Conservation (phyloP, 495 filamentous ascomycete species). For the Choiromyces venosus region DNA sequence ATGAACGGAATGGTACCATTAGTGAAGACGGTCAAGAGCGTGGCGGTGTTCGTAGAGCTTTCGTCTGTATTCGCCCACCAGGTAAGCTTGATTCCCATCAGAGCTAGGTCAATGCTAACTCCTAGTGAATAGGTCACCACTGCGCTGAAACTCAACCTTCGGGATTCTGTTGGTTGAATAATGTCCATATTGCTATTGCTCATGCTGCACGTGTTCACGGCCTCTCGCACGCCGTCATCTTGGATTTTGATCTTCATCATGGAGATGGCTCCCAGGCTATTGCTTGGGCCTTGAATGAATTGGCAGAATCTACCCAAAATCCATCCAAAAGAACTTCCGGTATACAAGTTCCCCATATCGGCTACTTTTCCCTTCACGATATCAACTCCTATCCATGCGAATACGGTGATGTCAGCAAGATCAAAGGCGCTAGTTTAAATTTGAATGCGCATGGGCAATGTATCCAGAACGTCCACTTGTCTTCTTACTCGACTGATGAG, state of each 20-base stretch:
- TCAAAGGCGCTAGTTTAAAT: slow-evolving; percentile 84
- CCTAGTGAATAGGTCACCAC: slow-evolving; percentile 69
- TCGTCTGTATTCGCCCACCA: slow-evolving; percentile 63
- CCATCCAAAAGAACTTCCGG: slow-evolving; percentile 67
- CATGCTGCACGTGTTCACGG: slow-evolving; percentile 76
- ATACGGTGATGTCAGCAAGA: slow-evolving; percentile 76
- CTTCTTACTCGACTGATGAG: slow-evolving; percentile 69
- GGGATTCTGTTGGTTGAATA: slow-evolving; percentile 98
- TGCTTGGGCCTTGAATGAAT: slow-evolving; percentile 75
- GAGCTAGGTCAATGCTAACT: slow-evolving; percentile 5
- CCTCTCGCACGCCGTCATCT: slow-evolving; percentile 87
- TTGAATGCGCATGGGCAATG: slow-evolving; percentile 87
- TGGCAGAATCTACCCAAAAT: slow-evolving; percentile 51
- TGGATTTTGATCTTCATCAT: slow-evolving; percentile 96
- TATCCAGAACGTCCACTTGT: slow-evolving; percentile 93
- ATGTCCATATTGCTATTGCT: slow-evolving; percentile 93
- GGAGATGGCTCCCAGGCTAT: slow-evolving; percentile 94
- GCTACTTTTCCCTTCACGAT: slow-evolving; percentile 93
- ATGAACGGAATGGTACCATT: slow-evolving; percentile 21
- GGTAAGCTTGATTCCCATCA: slow-evolving; percentile 21
- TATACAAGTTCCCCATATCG: slow-evolving; percentile 52
- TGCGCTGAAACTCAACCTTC: slow-evolving; percentile 82
- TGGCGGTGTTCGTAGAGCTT: slow-evolving; percentile 37
- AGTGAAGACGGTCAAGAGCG: slow-evolving; percentile 18
- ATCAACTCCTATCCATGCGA: slow-evolving; percentile 98